Conservation (phyloP, 371 early-diverging fungal species). For the Zopfochytrium polystomum region DNA sequence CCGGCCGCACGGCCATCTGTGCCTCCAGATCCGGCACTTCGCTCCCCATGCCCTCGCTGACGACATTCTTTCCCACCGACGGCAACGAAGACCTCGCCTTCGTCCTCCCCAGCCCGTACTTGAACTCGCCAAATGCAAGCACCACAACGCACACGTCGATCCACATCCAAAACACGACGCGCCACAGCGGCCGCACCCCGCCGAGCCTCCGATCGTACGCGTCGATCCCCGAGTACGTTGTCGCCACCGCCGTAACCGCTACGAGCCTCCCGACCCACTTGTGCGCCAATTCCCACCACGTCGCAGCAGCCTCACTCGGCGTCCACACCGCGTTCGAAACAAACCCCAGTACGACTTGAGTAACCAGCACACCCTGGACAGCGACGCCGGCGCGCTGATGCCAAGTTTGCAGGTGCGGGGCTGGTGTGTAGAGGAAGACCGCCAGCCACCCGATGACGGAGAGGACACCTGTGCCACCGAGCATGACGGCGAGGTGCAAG, state of each 20-base stretch:
- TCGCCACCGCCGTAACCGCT: constrained; percentile 11
- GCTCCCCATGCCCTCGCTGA: too few species aligned
- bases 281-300: constrained; percentile 38
- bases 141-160: constrained; percentile 17
- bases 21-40: too few species aligned
- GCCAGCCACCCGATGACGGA: constrained; percentile 12
- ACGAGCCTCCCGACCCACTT: constrained; percentile 35
- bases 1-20: too few species aligned
- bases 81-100: constrained; percentile 21
- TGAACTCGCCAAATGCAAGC: constrained; percentile 24
- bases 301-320: constrained; percentile 18
- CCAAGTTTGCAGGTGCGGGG: constrained; percentile 10
- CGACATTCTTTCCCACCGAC: too few species aligned
- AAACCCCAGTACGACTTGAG: constrained; percentile 35
- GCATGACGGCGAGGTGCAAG: constrained; percentile 23
- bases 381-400: constrained; percentile 16
- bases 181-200: constrained; percentile 1
- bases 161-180: constrained; percentile 16
- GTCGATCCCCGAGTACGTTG: constrained; percentile 18
- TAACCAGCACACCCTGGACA: constrained; percentile 8
- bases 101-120: constrained; percentile 19
- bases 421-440: constrained; percentile 11
- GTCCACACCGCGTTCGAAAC: constrained; percentile 28
- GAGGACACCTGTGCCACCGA: constrained; percentile 16
- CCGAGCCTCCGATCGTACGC: too few species aligned